Evolutionary conservation across 176 grass and related monocot genomes (phyloP), one percentile per base, ranked within the genome.

Genomic region (Chrysopogon serrulatus): DNA sequence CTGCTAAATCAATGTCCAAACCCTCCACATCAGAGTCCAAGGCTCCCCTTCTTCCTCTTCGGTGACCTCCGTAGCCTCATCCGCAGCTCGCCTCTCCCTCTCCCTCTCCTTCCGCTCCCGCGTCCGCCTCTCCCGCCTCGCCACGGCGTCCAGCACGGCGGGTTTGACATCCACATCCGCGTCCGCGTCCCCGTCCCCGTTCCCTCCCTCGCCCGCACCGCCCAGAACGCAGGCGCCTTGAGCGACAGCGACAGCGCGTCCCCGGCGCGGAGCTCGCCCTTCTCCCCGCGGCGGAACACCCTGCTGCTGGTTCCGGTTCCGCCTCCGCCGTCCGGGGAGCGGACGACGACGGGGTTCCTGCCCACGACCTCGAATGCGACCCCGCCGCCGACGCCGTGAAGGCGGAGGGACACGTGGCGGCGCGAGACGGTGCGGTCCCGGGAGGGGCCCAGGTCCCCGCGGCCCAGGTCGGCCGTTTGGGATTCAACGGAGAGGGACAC

Each of bases 311-410:
- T 24, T 10, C 67, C 69, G 12, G 24, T 34, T 3, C 57, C 41
- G 4, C 24, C 28, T 3, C 59, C 42, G 3, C 76, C 77, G 17
- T 16, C 21, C 1, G 56, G 13, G 15, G 82, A 24, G 74, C 76
- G 81, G n/a, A 95, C 37, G n/a, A 90, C 78, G 61, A 95, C 73
- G 19, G 96, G 89, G 82, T 98, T 98, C 84, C 73, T 91, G 8
- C 91, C 96, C 1, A 95, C 80, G 8, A 98, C 87, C 62, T 93
- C 89, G 73, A 95, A 94, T 6, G 74, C 62, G 65, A 92, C 30
- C 39, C 36, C 75, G 36, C 41, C 82, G 30, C 36, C 59, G 18
- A 17, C 72, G 19, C 24, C 80, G 17, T 41, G 41, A 12, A 91
- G 65, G 64, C 74, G 80, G 59, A 98, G 87, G 11, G 85, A 87